phyloP scores from a whole-genome alignment of 441 rosid species.

The Omphalea diandra region DNA sequence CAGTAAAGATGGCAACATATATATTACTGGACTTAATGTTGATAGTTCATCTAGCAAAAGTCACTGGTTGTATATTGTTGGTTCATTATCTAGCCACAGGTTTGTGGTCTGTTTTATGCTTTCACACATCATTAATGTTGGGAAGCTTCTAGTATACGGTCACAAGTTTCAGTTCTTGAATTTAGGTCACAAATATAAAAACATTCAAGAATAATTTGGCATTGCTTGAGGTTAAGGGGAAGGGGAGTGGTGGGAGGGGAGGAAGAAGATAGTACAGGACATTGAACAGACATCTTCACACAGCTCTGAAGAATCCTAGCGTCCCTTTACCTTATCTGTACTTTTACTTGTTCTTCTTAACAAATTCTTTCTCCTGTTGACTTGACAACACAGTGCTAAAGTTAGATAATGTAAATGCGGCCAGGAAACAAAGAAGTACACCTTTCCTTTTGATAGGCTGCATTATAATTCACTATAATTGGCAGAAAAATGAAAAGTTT shows the following conservation, averaged over 20 bases:
- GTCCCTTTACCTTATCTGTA: neutral
- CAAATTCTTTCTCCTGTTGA: neutral
- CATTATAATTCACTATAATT: neutral
- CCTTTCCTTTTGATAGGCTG: neutral
- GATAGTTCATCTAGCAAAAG: conserved; percentile 43
- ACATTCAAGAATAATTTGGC: neutral
- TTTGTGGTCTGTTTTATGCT: conserved; percentile 26
- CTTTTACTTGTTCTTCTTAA: neutral
- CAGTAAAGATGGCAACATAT: conserved; percentile 69
- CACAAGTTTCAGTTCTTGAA: neutral
- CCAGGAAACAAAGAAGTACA: neutral
- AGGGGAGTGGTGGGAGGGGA: no score
- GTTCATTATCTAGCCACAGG: conserved; percentile 71
- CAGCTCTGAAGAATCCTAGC: neutral
- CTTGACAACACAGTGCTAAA: neutral
- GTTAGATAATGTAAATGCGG: neutral
- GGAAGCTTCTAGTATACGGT: neutral
- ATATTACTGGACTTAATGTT: conserved; percentile 65
- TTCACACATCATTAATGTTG: neutral
- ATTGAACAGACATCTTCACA: neutral
- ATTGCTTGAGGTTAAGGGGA: neutral
- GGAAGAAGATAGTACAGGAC: neutral
- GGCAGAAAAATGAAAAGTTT: neutral
- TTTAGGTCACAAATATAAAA: no score
- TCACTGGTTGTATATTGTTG: conserved; percentile 57